Conservation (phyloP, 495 filamentous ascomycete genomes). For the Penicillium cinerascens region DNA sequence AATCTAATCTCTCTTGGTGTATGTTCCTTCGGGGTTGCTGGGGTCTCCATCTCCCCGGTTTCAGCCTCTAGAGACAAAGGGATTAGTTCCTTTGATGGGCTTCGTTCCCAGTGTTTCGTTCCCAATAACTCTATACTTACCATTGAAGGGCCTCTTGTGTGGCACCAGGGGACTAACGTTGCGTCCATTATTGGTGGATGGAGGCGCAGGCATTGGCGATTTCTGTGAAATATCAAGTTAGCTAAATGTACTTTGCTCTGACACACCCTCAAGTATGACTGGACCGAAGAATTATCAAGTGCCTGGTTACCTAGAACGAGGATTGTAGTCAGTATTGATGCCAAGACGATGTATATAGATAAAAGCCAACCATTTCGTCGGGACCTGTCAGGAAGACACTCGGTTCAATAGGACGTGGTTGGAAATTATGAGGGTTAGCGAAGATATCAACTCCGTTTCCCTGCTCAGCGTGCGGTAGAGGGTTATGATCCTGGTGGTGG, state of each 20-base stretch:
- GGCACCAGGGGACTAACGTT: background rate
- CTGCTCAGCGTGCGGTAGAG: background rate
- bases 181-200: background rate
- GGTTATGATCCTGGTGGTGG: background rate
- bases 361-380: background rate
- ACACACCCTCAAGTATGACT: background rate
- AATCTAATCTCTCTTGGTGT: too few relatives aligned
- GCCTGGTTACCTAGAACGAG: background rate
- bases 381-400: background rate
- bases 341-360: background rate
- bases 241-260: background rate
- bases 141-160: background rate
- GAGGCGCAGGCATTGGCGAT: background rate
- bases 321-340: background rate
- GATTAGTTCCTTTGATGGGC: background rate
- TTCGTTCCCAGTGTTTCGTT: background rate
- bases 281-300: background rate
- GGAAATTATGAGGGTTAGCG: background rate
- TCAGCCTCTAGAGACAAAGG: background rate
- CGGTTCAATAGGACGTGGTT: background rate
- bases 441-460: background rate
- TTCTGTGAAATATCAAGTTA: background rate
- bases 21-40: background rate
- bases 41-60: background rate
- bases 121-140: background rate